Base-by-base conservation (phyloP, 2,329 filamentous ascomycete species). In the Orbilia blumenaviensis region DNA sequence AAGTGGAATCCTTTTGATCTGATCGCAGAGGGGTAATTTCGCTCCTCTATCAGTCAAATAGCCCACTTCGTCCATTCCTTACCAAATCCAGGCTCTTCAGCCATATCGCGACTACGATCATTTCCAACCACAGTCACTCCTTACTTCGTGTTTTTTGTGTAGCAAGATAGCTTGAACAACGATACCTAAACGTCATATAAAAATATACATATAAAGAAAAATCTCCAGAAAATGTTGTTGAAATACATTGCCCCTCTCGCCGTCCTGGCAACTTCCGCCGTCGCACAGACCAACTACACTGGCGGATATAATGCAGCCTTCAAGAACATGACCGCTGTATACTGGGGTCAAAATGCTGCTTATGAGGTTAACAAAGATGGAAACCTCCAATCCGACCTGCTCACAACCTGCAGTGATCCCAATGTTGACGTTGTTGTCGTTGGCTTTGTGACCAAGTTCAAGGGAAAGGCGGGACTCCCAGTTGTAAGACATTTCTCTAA, bases 21-120 rank as follows among this genome's bases (percentile, higher is more conserved):
- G n/a, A n/a, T n/a, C n/a, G 25, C 42, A 64, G 61, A 61, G 62
- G 52, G 60, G 52, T 34, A 44, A 5, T 74, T 61, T 74, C 46
- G 21, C 61, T 50, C 32, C 54, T 62, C 62, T 66, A 58, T 74
- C 44, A 52, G 52, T 73, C 50, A 52, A 58, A 50, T 34, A 14
- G n/a, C 42, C 50, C 62, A 36, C 69, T 56, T 41, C 69, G 69
- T 74, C 69, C 69, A 74, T 74, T 74, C 69, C 54, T 74, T 74
- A 64, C 36, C 10, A 25, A 34, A 42, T 38, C 32, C 32, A 36
- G 16, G 18, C 29, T 56, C 25, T n/a, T 34, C 50, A 54, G 27
- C 50, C 8, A 3, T 58, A 62, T 56, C 29, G n/a, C 41, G 16
- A 52, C 21, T 41, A 12, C 52, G 16, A 56, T 52, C 52, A 16